Conservation (phyloP, 352 stramenopile genomes). For the Pythium sp. region DNA sequence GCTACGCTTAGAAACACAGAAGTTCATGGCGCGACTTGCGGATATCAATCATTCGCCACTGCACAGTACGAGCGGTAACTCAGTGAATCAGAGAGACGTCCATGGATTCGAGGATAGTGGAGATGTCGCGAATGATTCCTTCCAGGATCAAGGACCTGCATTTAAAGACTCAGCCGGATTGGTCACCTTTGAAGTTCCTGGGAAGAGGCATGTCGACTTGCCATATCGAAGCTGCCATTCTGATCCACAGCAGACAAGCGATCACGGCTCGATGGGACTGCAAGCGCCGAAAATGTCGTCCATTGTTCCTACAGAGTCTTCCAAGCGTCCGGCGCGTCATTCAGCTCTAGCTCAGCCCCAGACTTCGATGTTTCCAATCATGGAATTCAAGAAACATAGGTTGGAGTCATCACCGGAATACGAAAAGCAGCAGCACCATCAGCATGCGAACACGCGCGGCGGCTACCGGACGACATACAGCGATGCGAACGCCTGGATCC, state of each 20-base stretch:
- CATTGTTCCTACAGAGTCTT: neutral
- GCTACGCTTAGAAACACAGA: conserved; percentile 10
- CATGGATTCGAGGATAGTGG: neutral
- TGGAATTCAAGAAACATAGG: neutral
- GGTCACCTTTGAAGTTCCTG: neutral
- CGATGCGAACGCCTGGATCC: conserved; percentile 15
- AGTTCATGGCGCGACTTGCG: conserved; percentile 7
- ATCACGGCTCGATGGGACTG: neutral
- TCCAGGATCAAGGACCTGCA: neutral
- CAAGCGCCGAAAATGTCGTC: neutral
- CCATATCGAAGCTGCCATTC: neutral
- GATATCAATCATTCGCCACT: neutral
- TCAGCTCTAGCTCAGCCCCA: conserved; percentile 1
- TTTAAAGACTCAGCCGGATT: neutral
- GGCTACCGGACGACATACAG: conserved; percentile 8
- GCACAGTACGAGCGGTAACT: neutral
- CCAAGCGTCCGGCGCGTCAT: neutral
- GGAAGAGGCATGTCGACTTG: neutral
- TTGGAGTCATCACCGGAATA: neutral
- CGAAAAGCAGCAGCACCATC: neutral
- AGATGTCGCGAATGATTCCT: neutral
- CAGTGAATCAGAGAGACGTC: neutral
- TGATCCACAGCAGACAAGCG: neutral
- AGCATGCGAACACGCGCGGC: neutral
- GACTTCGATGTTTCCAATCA: neutral